Base-by-base conservation (phyloP, 2,329 filamentous ascomycete genomes). In the Pestalotiopsis sp. region DNA sequence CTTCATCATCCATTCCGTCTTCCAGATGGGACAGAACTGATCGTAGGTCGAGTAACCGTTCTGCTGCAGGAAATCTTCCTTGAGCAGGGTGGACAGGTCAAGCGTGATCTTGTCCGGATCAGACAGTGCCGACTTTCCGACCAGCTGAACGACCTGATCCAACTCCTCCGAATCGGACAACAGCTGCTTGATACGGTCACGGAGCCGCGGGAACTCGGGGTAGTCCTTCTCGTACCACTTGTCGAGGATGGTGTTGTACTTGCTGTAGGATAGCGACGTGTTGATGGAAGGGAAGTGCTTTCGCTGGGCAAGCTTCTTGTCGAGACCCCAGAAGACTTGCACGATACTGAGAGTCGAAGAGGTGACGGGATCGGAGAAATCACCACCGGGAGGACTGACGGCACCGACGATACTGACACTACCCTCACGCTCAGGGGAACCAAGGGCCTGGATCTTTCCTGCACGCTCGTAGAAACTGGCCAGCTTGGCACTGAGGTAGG, bases 1-100 rank as follows among this genome's bases (percentile, higher is more conserved):
- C 89, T 97, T 98, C 96, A 99, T 99, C 96, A 99, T 98, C 92
- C 96, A 99, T 81, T 97, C 93, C 0, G 96, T 99, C 91, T 99
- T 99, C 96, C 96, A 99, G 78, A 99, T 89, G 64, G 96, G 96
- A 80, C 96, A 99, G 90, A 97, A 99, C 84, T 98, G 95, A 80
- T 99, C 96, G 80, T 99, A 98, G 83, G 98, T 94, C 74, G 93
- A 96, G 89, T 99, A 99, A 72, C 96, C 96, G 84, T 99, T 99
- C 82, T 99, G 96, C 84, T 99, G 96, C 79, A 99, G 81, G 85
- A 99, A 99, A 81, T 99, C 96, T 79, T 99, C 96, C 89, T 99
- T 99, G 83, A 99, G 85, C 75, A 99, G 85, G 20, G 90, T 91
- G 20, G 96, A 93, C 71, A 99, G 90, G 79, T 98, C 97, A 66